Evolutionary conservation across 768 basidiomycete genomes (phyloP), one percentile per base, ranked within the genome.

Genomic region (Hypholoma fasciculare): DNA sequence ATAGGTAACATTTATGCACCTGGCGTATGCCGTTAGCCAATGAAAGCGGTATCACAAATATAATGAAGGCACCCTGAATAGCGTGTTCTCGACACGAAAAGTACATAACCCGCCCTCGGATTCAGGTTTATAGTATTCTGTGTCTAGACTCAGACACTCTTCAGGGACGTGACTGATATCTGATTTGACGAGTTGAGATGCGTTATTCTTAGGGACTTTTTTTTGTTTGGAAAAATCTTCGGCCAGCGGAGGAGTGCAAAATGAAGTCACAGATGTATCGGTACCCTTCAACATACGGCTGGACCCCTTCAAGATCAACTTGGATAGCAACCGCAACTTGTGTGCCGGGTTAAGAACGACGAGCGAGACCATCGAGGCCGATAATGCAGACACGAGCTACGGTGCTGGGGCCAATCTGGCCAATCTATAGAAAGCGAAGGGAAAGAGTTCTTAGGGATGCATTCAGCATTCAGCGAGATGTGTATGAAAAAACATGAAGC

Each of bases 11-110:
- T 58, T 73, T 74, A 63, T 81, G 79, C 3, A 83, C 77, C 81
- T 82, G 54, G 36, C 53, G 48, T 49, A 6, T 50, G 38, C 3
- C 19, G 34, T 17, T 50, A 2, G 26, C 16, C 11, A 26, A 53
- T 36, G 52, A 30, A 19, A 47, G 30, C 52, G 47, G n/a, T 19
- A 50, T 38, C 56, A 43, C 19, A 54, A 14, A 52, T 36, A 23
- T 6, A 19, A 38, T 16, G 42, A 43, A 62, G 73, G 54, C 64
- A 88, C 88, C 71, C 82, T 88, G 72, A 89, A 89, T 54, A 89
- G 64, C 7, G 80, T 83, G 63, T 82, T 78, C 65, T 84, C 83
- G 13, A 86, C 83, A 51, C 76, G 76, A 60, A 89, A 77, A n/a
- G 86, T 72, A 63, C 81, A 83, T 61, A 83, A 82, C n/a, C 82